Conservation (phyloP, 2,329 filamentous ascomycete species). For the Penicillium sp. region DNA sequence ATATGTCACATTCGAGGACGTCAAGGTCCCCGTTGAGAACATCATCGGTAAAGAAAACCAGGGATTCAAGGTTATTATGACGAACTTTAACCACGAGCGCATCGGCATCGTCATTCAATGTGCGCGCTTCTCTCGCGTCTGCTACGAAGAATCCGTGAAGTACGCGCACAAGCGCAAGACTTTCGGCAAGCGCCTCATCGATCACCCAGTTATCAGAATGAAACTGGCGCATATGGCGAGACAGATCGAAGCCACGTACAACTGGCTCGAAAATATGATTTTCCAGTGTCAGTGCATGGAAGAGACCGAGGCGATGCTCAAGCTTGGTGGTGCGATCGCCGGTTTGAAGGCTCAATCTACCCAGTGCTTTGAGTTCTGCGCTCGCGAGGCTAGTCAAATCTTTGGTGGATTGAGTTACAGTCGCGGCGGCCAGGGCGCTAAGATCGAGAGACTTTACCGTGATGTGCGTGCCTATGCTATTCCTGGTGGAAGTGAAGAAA, state of each 20-base stretch:
- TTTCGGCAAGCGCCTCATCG: constrained; percentile 94
- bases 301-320: constrained; percentile 93
- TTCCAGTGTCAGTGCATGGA: constrained; percentile 92
- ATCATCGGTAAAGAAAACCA: constrained; percentile 96
- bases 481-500: constrained; percentile 94
- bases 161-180: constrained; percentile 97
- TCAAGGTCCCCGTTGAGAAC: constrained; percentile 99
- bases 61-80: constrained; percentile 97
- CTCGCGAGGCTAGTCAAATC: constrained; percentile 93
- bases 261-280: constrained; percentile 94
- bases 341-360: constrained; percentile 92
- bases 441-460: constrained; percentile 91
- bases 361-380: constrained; percentile 95
- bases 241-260: constrained; percentile 95
- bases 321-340: constrained; percentile 91
- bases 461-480: constrained; percentile 97
- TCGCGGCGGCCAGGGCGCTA: constrained; percentile 89
- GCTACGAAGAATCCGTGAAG: constrained; percentile 94
- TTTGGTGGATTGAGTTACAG: constrained; percentile 93
- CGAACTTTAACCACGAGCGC: constrained; percentile 99
- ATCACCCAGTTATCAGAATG: constrained; percentile 95
- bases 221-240: constrained; percentile 98
- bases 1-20: constrained; percentile 97
- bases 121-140: constrained; percentile 91
- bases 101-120: constrained; percentile 99